These are phyloP conservation scores for Brassica carinata DNA, from an alignment of 345 rosid genomes.

Conservation along the genomic window DNA sequence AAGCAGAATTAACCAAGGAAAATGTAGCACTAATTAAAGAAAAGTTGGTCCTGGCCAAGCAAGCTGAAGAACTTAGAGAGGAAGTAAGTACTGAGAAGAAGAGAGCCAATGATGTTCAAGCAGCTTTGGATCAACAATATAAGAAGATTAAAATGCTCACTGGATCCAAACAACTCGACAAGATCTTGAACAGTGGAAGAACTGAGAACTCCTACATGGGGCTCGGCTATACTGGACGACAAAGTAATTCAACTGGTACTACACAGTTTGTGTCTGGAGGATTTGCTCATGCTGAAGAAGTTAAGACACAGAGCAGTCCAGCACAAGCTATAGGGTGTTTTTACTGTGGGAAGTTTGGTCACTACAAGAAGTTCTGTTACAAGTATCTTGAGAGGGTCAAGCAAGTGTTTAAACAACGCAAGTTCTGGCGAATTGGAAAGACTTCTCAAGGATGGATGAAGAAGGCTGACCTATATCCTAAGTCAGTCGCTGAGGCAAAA, in stretches of 20 bases:
- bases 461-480: not conserved
- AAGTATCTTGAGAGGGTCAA: not conserved
- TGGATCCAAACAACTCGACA: not conserved
- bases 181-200: not conserved
- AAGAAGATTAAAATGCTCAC: not conserved
- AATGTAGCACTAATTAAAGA: too few species aligned
- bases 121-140: not conserved
- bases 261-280: not conserved
- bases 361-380: not conserved
- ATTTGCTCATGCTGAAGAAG: not conserved
- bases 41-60: not conserved
- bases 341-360: not conserved
- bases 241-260: too few species aligned
- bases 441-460: not conserved
- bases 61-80: too few species aligned
- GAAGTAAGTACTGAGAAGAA: too few species aligned
- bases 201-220: not conserved
- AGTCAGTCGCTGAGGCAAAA: not conserved
- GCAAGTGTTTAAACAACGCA: not conserved
- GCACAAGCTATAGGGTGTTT: not conserved
- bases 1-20: too few species aligned
- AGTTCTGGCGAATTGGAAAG: not conserved
- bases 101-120: too few species aligned
- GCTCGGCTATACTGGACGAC: not conserved
- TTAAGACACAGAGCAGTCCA: not conserved